phyloP scores from a whole-genome alignment of 768 basidiomycete genomes.

The Guyanaporus albipodus region DNA sequence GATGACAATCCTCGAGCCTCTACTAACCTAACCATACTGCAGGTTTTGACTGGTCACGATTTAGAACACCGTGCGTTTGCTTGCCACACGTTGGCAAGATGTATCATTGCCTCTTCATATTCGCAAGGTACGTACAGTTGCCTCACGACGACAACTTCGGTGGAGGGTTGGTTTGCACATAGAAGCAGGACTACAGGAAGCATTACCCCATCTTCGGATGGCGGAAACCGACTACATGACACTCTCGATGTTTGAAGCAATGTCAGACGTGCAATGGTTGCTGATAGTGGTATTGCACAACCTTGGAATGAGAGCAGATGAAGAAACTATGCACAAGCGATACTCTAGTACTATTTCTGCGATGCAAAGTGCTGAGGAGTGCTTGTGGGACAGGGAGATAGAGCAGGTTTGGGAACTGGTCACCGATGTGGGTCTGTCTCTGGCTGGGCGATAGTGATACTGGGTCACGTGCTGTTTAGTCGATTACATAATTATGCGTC shows the following conservation, averaged over 20 bases:
- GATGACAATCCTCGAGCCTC: constrained; percentile 5
- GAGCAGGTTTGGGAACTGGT: constrained; percentile 56
- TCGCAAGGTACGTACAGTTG: constrained; percentile 36
- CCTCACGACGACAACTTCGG: neutral
- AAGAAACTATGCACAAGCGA: constrained; percentile 51
- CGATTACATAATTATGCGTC: constrained; percentile 22
- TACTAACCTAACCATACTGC: neutral
- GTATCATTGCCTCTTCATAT: constrained; percentile 59
- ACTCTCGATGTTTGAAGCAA: constrained; percentile 55
- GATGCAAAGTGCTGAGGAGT: constrained; percentile 39
- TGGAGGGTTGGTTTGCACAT: constrained; percentile 14
- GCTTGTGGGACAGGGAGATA: constrained; percentile 49
- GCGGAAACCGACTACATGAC: constrained; percentile 64
- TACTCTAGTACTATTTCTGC: constrained; percentile 44
- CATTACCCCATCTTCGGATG: constrained; percentile 54
- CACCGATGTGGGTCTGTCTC: constrained; percentile 51
- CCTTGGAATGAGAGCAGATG: constrained; percentile 48
- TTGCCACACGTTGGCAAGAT: constrained; percentile 70
- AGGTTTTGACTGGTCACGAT: constrained; percentile 72
- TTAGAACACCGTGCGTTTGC: constrained; percentile 73
- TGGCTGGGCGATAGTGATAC: constrained; percentile 37
- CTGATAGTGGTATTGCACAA: constrained; percentile 71
- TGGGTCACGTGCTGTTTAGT: constrained; percentile 21
- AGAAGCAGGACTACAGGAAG: constrained; percentile 46
- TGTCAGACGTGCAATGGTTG: constrained; percentile 69